Percentiles rank a stretch among this genome's conserved stretches.
Evolutionary conservation across 1,284 basidiomycete genomes (phyloP).

Genomic region (Albatrellus sp.): DNA sequence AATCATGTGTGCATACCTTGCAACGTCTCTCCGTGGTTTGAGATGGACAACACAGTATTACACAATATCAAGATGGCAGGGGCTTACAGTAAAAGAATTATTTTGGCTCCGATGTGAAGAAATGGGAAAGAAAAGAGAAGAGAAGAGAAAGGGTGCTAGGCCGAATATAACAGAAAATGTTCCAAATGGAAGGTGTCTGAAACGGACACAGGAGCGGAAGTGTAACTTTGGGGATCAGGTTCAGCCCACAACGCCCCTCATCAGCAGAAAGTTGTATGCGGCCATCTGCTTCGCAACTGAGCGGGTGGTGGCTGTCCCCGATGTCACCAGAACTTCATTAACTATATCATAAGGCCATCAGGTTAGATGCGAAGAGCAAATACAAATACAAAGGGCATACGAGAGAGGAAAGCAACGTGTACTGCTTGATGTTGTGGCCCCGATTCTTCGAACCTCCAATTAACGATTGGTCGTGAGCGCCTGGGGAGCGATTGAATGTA

Average conservation of each 20-base stretch:
- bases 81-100: too few species aligned
- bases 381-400: slow-evolving; percentile 1
- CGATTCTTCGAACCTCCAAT: slow-evolving; percentile 8
- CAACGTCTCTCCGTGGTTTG: too few species aligned
- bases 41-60: too few species aligned
- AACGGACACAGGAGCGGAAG: too few species aligned
- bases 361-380: too few species aligned
- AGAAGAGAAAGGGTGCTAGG: too few species aligned
- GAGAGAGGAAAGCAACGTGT: slow-evolving; percentile 7
- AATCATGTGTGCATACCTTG: too few species aligned
- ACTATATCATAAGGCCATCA: background rate
- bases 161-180: too few species aligned
- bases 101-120: too few species aligned
- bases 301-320: slow-evolving; percentile 3
- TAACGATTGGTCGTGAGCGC: background rate
- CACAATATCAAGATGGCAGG: too few species aligned
- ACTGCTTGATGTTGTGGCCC: slow-evolving; percentile 10
- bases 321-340: background rate
- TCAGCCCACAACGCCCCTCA: slow-evolving; percentile 1
- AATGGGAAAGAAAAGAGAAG: too few species aligned
- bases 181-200: too few species aligned
- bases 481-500: slow-evolving; percentile 10
- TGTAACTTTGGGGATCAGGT: background rate
- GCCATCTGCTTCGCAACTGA: slow-evolving; percentile 9
- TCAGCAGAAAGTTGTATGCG: slow-evolving; percentile 6